Conservation (phyloP, 2,329 filamentous ascomycete species). For the Neofusicoccum cordaticola region DNA sequence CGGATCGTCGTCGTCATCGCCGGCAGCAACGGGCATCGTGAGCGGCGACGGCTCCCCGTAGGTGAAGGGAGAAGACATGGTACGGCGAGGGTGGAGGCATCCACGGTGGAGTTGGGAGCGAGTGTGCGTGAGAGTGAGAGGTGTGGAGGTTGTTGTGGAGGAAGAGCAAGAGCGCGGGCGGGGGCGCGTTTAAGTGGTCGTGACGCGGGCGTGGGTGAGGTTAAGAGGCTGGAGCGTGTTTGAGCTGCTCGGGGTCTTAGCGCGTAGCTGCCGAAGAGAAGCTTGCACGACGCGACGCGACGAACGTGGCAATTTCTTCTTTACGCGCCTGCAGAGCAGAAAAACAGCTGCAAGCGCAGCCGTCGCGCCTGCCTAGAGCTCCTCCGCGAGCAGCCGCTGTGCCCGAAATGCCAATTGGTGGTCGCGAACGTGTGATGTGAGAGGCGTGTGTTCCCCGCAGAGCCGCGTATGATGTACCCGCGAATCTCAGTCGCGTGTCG, state of each 20-base stretch:
- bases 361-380: background rate
- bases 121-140: background rate
- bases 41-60: constrained; percentile 26
- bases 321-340: background rate
- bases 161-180: constrained; percentile 1
- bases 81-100: constrained; percentile 23
- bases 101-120: background rate
- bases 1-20: constrained; percentile 27
- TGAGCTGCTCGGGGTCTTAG: constrained; percentile 2
- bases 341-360: background rate
- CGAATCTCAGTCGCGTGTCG: background rate
- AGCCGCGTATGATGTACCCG: constrained; percentile 1
- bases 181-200: constrained; percentile 11
- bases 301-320: background rate
- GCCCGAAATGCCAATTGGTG: background rate
- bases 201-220: constrained; percentile 1
- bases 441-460: background rate
- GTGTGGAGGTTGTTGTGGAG: constrained; percentile 9
- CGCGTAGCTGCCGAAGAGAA: constrained; percentile 5
- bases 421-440: background rate
- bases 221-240: constrained; percentile 11
- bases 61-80: constrained; percentile 34
- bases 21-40: constrained; percentile 22
- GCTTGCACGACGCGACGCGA: background rate
- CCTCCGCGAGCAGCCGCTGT: background rate